These are phyloP conservation scores for Thoreauomyces humboldtii DNA, from an alignment of 192 early-diverging fungal genomes.

Conservation along the genomic window DNA sequence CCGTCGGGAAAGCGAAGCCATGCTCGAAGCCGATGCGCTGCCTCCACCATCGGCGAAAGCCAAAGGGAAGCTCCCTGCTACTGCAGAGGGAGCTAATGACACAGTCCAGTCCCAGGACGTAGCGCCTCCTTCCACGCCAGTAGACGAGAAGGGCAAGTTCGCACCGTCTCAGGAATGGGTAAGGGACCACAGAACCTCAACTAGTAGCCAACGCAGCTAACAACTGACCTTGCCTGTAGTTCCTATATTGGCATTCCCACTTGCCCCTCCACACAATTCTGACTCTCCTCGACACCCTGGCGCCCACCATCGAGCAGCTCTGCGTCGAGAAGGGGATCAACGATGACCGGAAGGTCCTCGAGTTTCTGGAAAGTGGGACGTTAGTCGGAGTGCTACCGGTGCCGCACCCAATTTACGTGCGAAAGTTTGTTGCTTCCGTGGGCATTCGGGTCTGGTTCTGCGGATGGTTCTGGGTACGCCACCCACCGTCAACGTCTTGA, in stretches of 20 bases:
- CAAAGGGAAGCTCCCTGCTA: slow-evolving; percentile 67
- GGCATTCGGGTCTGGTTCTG: slow-evolving; percentile 46
- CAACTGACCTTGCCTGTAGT: no score
- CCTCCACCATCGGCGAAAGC: slow-evolving; percentile 71
- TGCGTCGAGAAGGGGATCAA: slow-evolving; percentile 58
- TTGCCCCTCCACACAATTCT: slow-evolving; percentile 72
- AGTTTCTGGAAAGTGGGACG: slow-evolving; percentile 49
- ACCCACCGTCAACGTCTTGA: no score
- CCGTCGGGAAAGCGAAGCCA: slow-evolving; percentile 11
- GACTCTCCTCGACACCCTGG: slow-evolving; percentile 60
- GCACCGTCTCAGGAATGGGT: slow-evolving; percentile 72
- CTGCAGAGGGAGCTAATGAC: background rate
- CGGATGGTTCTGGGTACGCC: slow-evolving; percentile 45
- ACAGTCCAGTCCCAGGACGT: background rate
- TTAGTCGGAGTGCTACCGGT: slow-evolving; percentile 49
- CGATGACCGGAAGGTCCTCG: slow-evolving; percentile 60
- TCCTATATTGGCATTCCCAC: slow-evolving; percentile 62
- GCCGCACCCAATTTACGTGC: slow-evolving; percentile 46
- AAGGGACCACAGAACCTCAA: no score
- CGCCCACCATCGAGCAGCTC: slow-evolving; percentile 65
- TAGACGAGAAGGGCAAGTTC: slow-evolving; percentile 57
- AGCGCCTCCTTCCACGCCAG: slow-evolving; percentile 12
- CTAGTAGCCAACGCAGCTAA: no score
- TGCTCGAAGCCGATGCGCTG: slow-evolving; percentile 17
- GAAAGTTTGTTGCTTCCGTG: slow-evolving; percentile 37